phyloP scores from a whole-genome alignment of 108 stramenopile genomes.

The Discostella pseudostelligera region DNA sequence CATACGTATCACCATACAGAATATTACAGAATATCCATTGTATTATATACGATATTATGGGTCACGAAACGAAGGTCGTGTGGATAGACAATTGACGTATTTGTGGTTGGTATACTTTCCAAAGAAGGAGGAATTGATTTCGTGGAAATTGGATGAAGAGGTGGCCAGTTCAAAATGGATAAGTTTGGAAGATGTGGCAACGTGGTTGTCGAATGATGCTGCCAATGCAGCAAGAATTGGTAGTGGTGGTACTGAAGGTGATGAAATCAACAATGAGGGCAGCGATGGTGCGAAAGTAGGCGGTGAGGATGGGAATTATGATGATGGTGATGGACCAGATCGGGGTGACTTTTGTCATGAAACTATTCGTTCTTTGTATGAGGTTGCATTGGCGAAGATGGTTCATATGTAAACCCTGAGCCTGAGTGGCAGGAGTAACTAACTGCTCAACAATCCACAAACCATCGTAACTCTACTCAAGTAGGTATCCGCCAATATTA shows the following conservation, averaged over 20 bases:
- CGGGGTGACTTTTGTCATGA: constrained; percentile 44
- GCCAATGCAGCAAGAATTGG: no score
- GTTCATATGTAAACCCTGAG: neutral
- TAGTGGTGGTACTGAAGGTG: neutral
- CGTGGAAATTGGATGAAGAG: constrained; percentile 41
- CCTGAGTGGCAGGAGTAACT: neutral
- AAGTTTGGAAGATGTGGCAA: constrained; percentile 19
- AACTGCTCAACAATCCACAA: neutral
- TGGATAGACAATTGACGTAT: constrained; percentile 49
- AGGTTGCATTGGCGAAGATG: constrained; percentile 21
- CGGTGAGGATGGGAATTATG: neutral
- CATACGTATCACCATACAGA: constrained; percentile 22
- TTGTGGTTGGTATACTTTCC: constrained; percentile 37
- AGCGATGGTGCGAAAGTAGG: neutral
- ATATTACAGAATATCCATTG: constrained; percentile 37
- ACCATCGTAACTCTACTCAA: no score
- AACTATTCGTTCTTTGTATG: constrained; percentile 39
- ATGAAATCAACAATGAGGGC: neutral
- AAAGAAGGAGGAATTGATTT: constrained; percentile 22
- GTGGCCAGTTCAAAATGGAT: constrained; percentile 45
- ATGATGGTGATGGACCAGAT: constrained; percentile 20
- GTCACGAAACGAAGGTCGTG: constrained; percentile 36
- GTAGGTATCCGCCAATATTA: no score
- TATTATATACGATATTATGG: constrained; percentile 50
- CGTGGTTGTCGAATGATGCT: constrained; percentile 36